Evolutionary conservation across 129 eudicot genomes (phyloP).

Genomic region (Flaveria ramosissima): DNA sequence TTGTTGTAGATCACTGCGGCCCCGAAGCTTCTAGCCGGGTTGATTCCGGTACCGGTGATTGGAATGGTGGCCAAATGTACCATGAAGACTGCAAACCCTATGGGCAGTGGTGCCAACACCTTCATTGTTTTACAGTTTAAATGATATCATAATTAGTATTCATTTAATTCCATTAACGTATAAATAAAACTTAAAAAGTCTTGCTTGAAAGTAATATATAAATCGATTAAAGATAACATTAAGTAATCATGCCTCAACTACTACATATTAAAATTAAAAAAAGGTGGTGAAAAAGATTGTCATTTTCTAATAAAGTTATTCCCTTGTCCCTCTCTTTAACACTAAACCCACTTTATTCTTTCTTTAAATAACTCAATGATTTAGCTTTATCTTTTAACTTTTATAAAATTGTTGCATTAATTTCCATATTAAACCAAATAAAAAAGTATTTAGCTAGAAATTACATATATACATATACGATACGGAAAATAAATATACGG

Average conservation of each 20-base stretch:
- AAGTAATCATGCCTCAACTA: conserved; percentile 30
- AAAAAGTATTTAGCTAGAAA: no score
- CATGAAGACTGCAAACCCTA: conserved; percentile 68
- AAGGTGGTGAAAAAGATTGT: conserved; percentile 29
- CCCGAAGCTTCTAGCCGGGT: conserved; percentile 68
- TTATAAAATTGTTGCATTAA: neutral
- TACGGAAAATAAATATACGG: neutral
- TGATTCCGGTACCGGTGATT: conserved; percentile 63
- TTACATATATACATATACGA: neutral
- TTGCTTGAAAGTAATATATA: neutral
- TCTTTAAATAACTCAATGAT: conserved; percentile 5
- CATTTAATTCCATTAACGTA: neutral
- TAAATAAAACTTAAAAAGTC: neutral
- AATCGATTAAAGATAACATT: conserved; percentile 23
- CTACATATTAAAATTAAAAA: conserved; percentile 4
- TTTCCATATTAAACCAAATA: neutral
- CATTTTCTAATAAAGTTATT: conserved; percentile 37
- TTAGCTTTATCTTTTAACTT: neutral
- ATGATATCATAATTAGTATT: neutral
- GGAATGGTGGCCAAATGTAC: conserved; percentile 69
- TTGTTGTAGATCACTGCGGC: conserved; percentile 60
- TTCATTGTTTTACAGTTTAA: conserved; percentile 19
- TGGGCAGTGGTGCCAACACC: conserved; percentile 75
- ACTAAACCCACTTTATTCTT: conserved; percentile 28
- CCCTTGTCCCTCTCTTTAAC: conserved; percentile 25